These are phyloP conservation scores for Chrysosporium queenslandicum DNA, from an alignment of 2,329 filamentous ascomycete genomes.

Conservation along the genomic window DNA sequence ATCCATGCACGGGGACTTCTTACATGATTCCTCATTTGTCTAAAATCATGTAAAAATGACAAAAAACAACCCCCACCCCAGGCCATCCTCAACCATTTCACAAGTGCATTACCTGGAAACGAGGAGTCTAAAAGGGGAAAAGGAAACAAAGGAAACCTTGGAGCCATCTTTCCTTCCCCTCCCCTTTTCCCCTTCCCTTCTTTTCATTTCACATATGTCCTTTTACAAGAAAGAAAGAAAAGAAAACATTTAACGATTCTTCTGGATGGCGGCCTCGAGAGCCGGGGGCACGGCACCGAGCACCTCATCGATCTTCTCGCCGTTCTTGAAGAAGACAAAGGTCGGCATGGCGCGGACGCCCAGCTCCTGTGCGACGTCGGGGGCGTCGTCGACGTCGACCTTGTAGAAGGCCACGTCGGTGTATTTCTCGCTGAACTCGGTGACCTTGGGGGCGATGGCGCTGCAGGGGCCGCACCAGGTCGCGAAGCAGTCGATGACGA, in stretches of 20 bases:
- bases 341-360: slow-evolving; percentile 42
- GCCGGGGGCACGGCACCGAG: slow-evolving; percentile 60
- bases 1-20: too few relatives aligned
- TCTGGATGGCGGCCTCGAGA: slow-evolving; percentile 38
- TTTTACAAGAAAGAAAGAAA: not conserved
- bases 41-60: too few relatives aligned
- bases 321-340: slow-evolving; percentile 35
- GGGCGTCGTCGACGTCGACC: slow-evolving; percentile 46
- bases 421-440: slow-evolving; percentile 43
- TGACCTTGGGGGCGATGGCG: slow-evolving; percentile 44
- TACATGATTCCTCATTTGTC: too few relatives aligned
- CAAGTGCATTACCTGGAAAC: too few relatives aligned
- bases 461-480: slow-evolving; percentile 51
- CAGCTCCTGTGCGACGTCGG: slow-evolving; percentile 42
- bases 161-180: too few relatives aligned
- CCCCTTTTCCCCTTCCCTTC: not conserved
- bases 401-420: slow-evolving; percentile 44
- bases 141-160: too few relatives aligned
- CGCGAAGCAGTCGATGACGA: slow-evolving; percentile 45
- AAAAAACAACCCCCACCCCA: too few relatives aligned
- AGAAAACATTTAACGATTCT: slow-evolving; percentile 8
- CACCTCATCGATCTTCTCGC: slow-evolving; percentile 24
- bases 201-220: not conserved
- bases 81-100: too few relatives aligned
- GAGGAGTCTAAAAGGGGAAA: too few relatives aligned